Conservation (phyloP, 2,329 filamentous ascomycete species). For the Huntiella omanensis region DNA sequence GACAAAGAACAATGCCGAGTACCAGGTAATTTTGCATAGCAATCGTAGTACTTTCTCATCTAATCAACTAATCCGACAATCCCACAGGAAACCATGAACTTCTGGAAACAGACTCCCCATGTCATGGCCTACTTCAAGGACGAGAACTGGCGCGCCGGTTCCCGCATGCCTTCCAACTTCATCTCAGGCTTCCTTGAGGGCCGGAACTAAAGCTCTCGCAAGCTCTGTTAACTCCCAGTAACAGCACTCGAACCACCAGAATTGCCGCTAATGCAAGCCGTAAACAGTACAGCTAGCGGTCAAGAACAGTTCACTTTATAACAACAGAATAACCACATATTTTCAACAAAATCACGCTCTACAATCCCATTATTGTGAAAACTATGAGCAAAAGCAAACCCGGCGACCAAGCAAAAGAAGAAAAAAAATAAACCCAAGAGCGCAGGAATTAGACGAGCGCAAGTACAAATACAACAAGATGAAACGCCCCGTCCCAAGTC, state of each 20-base stretch:
- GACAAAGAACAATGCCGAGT: constrained; percentile 82
- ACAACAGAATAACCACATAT: constrained; percentile 3
- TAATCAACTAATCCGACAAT: background rate
- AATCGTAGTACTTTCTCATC: background rate
- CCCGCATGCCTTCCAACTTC: constrained; percentile 71
- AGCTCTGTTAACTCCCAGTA: background rate
- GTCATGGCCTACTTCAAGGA: constrained; percentile 92
- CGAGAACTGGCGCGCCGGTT: constrained; percentile 57
- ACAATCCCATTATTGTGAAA: background rate
- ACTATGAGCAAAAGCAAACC: background rate
- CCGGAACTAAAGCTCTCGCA: constrained; percentile 29
- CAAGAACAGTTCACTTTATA: constrained; percentile 2
- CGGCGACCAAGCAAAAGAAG: background rate
- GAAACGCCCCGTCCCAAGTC: constrained; percentile 7
- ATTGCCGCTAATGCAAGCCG: background rate
- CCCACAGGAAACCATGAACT: constrained; percentile 85
- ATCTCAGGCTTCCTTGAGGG: constrained; percentile 90
- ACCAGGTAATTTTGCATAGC: constrained; percentile 45
- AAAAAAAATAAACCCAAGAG: background rate
- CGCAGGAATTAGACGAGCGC: background rate
- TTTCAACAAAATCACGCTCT: constrained; percentile 1
- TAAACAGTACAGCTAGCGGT: background rate
- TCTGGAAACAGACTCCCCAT: constrained; percentile 93
- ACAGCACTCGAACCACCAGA: background rate
- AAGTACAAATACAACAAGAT: constrained; percentile 6